phyloP scores from a whole-genome alignment of 192 early-diverging fungal species.

The Mortierella claussenii region DNA sequence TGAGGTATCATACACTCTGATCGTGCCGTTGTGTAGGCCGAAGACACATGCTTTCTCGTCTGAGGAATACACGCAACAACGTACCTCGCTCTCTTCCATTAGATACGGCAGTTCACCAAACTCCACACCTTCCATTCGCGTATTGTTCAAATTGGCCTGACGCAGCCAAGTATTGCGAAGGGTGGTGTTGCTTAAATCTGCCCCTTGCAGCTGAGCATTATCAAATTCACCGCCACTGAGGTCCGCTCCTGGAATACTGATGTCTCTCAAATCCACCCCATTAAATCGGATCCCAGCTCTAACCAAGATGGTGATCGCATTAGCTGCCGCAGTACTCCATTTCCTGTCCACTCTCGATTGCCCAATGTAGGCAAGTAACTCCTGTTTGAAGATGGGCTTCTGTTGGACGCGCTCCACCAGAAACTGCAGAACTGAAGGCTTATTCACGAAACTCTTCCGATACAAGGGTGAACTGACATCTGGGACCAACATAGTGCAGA shows the following conservation, averaged over 20 bases:
- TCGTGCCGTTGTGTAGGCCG: not conserved
- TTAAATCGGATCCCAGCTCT: constrained; percentile 4
- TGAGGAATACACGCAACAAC: not conserved
- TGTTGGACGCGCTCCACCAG: constrained; percentile 12
- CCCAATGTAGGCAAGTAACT: constrained; percentile 5
- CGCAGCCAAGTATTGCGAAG: constrained; percentile 12
- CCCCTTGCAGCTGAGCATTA: constrained; percentile 17
- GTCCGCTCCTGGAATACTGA: constrained; percentile 22
- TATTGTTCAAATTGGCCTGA: constrained; percentile 11
- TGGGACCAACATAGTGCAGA: too few relatives aligned
- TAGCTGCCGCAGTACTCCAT: constrained; percentile 7
- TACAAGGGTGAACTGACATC: constrained; percentile 10
- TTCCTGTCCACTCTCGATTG: not conserved
- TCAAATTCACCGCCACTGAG: constrained; percentile 14
- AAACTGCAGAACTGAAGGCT: constrained; percentile 12
- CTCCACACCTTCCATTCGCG: constrained; percentile 12
- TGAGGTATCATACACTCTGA: not conserved
- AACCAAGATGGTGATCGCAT: constrained; percentile 29
- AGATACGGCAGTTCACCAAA: constrained; percentile 17
- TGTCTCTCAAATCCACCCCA: constrained; percentile 3
- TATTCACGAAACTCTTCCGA: not conserved
- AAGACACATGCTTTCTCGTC: not conserved
- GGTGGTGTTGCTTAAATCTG: constrained; percentile 1
- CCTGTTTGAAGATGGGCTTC: not conserved
- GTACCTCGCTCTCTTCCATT: not conserved